Evolutionary conservation across 2,329 filamentous ascomycete species (phyloP), one percentile per base, ranked within the genome.

Genomic region (Trichoderma arundinaceum): DNA sequence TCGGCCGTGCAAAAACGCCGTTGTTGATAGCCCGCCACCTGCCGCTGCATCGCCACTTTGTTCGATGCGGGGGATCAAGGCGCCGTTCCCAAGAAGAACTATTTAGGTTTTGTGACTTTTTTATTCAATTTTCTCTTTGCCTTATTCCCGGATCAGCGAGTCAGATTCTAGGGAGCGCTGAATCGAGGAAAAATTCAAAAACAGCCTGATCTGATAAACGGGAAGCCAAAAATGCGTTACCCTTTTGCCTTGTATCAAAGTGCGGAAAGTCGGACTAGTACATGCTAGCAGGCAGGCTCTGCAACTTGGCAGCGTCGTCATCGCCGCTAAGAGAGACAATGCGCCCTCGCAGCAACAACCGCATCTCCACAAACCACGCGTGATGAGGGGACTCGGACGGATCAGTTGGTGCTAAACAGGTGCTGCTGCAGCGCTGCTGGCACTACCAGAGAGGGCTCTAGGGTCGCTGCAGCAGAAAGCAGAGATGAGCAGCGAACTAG

Each of bases 281-380:
- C n/a, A n/a, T n/a, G n/a, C n/a, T n/a, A n/a, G n/a, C n/a, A n/a
- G n/a, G n/a, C n/a, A n/a, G n/a, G n/a, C n/a, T n/a, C n/a, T n/a
- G n/a, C n/a, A n/a, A n/a, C n/a, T n/a, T 39, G 48, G 46, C 48
- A 33, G 48, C 48, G 38, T 51, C 58, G 58, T 62, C 59, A 44
- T 62, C 48, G 38, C 32, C 43, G 54, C 46, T 39, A 48, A 59
- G 39, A 13, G 22, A 19, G 46, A 32, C 17, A 38, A 48, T 52
- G 57, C 57, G 57, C 48, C 58, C 35, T 52, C 46, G 22, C 57
- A 61, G 35, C 58, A 52, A n/a, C 43, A 17, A 48, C 35, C 15
- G 22, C 58, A 61, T 62, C 46, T 28, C 58, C 58, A 61, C 58
- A 35, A 41, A 41, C 58, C 58, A 49, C 43, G 33, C 44, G 33